A percentile compares a stretch with the other conserved stretches of the same genome.
Evolutionary conservation across 192 early-diverging fungal species (phyloP).

Genomic region (Spizellomyces punctatus): DNA sequence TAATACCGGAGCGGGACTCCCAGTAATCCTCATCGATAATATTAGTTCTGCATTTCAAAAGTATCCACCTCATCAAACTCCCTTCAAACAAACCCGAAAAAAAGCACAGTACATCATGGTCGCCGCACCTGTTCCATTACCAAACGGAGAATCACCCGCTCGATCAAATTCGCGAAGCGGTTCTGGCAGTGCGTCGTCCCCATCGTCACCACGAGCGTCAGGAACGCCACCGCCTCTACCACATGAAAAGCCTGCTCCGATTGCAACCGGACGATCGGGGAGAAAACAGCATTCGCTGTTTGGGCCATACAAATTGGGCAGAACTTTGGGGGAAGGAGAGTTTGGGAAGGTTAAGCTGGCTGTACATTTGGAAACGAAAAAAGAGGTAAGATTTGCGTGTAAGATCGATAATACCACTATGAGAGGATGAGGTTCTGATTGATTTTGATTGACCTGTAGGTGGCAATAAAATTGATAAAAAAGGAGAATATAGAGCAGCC

Average conservation of each 20-base stretch:
- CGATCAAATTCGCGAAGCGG: too few relatives aligned
- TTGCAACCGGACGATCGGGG: background rate
- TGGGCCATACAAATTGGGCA: slow-evolving; percentile 51
- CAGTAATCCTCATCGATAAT: too few relatives aligned
- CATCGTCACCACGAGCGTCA: background rate
- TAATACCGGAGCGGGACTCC: too few relatives aligned
- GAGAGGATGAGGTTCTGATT: background rate
- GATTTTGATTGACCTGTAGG: slow-evolving; percentile 39
- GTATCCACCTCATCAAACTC: too few relatives aligned
- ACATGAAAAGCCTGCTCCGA: background rate
- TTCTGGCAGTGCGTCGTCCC: background rate
- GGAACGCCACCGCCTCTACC: background rate
- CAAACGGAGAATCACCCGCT: too few relatives aligned
- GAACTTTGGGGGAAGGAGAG: slow-evolving; percentile 61
- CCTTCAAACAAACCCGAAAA: too few relatives aligned
- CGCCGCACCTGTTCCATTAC: too few relatives aligned
- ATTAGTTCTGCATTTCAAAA: too few relatives aligned
- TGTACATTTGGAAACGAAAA: slow-evolving; percentile 34
- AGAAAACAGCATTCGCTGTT: slow-evolving; percentile 20
- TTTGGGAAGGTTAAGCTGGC: slow-evolving; percentile 66
- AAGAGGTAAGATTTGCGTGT: slow-evolving; percentile 33
- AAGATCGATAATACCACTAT: background rate
- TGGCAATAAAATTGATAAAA: slow-evolving; percentile 95
- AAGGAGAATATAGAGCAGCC: slow-evolving; percentile 86
- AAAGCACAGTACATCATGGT: too few relatives aligned